These are phyloP conservation scores for Rhizoctonia solani DNA, from an alignment of 1,284 basidiomycete species.

Conservation along the genomic window DNA sequence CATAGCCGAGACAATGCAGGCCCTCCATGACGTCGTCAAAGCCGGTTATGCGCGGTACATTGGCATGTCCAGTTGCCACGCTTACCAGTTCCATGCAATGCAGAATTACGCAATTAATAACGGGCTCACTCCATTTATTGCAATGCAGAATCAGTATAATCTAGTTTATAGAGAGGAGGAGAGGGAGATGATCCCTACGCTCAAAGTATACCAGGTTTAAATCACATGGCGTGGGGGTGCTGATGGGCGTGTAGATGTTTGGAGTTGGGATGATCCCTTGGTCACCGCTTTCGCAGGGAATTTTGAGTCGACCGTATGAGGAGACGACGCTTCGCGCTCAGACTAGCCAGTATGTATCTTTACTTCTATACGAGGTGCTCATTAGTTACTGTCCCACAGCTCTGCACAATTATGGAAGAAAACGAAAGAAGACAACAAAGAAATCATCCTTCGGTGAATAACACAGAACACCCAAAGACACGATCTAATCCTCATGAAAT, in stretches of 20 bases:
- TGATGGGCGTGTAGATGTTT: conserved; percentile 41
- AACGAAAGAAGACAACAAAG: conserved; percentile 17
- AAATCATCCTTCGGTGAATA: conserved; percentile 43
- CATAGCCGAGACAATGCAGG: conserved; percentile 41
- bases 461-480: neutral
- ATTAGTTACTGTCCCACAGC: neutral
- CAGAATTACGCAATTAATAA: conserved; percentile 37
- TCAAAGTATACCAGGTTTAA: conserved; percentile 14
- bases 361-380: conserved; percentile 2
- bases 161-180: conserved; percentile 38
- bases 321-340: conserved; percentile 47
- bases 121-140: conserved; percentile 31
- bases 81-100: conserved; percentile 35
- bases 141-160: conserved; percentile 34
- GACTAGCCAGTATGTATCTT: conserved; percentile 45
- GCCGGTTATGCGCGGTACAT: conserved; percentile 25
- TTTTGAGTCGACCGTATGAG: conserved; percentile 51
- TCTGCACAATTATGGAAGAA: too few relatives aligned
- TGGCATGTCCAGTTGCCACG: conserved; percentile 25
- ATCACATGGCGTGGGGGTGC: neutral
- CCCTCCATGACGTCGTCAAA: too few relatives aligned
- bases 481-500: neutral
- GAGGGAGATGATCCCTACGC: conserved; percentile 36
- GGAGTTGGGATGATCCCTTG: conserved; percentile 55
- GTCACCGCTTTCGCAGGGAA: conserved; percentile 56